Base-by-base conservation (phyloP, 306 rosid species). In the Glycine soja region DNA sequence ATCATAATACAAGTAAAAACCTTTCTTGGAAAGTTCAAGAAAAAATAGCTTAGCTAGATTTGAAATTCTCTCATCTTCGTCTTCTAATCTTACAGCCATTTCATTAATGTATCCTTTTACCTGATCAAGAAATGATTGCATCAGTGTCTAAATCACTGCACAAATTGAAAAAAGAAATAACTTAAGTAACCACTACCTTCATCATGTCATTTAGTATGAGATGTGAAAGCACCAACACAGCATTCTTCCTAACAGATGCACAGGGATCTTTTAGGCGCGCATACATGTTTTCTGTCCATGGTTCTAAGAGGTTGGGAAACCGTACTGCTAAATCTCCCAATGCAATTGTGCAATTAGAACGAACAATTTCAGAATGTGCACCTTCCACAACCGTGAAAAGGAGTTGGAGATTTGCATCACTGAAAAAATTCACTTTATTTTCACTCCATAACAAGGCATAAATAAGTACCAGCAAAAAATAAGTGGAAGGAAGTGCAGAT, bases 211-310 rank as follows among this genome's bases (percentile, higher is more conserved):
- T 95, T 81, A 95, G 86, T 80, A 95, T 95, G 81, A 95, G 97
- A 90, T 95, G 99, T 3, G 99, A 95, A 81, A 95, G 99, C 88
- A 95, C 99, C 90, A 95, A 85, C 70, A 95, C 97, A 72, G 97
- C 97, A 80, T 95, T 95, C 91, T 95, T 95, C 90, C 97, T 85
- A 53, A 93, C 99, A 73, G 97, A 90, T 83, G 68, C 88, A 51
- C 92, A 91, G 80, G 89, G 83, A 79, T 95, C 99, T 56, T 72
- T 74, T 76, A 95, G 83, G 76, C 99, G 93, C 48, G 92, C 86
- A 86, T 95, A 95, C 99, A 95, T 93, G 72, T 90, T 89, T 83
- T 93, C 99, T 4, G 97, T 95, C 99, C 99, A 95, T 61, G 97
- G 97, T 82, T 95, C 99, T 82, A 95, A 85, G 63, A 93, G 86